These are phyloP conservation scores for Penicillium ucsense DNA, from an alignment of 495 filamentous ascomycete species.

Conservation along the genomic window DNA sequence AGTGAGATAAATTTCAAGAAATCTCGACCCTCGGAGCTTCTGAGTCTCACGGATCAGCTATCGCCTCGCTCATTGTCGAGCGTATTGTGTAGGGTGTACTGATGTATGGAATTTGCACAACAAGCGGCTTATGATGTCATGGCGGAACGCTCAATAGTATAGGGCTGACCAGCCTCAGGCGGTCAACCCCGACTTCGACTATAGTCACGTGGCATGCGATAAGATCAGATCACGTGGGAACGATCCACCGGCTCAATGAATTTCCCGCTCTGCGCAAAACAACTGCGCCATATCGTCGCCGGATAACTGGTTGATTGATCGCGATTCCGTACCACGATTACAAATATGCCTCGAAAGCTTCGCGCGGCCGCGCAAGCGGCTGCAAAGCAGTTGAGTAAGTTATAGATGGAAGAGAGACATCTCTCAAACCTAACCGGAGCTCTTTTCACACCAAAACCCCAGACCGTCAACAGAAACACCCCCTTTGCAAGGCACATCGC, in stretches of 20 bases:
- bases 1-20: no score
- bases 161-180: background rate
- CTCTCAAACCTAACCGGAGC: no score
- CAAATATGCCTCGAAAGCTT: conserved; percentile 39
- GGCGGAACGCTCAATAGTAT: no score
- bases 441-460: no score
- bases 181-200: background rate
- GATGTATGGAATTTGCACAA: no score
- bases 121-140: no score
- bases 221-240: conserved; percentile 7
- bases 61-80: no score
- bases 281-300: conserved; percentile 5
- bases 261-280: conserved; percentile 12
- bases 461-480: background rate
- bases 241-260: background rate
- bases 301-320: conserved; percentile 8
- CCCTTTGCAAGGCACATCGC: conserved; percentile 12
- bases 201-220: no score
- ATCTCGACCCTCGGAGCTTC: no score
- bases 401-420: no score
- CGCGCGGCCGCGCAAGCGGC: conserved; percentile 41
- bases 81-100: no score
- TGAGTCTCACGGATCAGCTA: no score
- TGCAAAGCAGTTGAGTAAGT: conserved; percentile 38
- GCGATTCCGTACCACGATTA: conserved; percentile 4